Evolutionary conservation across 768 basidiomycete species (phyloP).

Genomic region (Collybiopsis luxurians): DNA sequence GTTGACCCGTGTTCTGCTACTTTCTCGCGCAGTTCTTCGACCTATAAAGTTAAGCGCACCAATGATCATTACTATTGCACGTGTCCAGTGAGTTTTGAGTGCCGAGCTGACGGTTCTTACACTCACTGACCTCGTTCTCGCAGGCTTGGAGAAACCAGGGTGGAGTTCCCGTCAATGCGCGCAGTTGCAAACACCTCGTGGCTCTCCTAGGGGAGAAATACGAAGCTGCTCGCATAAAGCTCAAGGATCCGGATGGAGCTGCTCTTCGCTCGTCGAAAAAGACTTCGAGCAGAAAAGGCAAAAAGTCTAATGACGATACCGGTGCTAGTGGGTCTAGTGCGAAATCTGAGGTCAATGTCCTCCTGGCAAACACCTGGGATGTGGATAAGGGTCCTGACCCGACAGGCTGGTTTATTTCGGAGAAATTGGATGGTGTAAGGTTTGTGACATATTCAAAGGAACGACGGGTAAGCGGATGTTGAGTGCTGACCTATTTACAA

Average conservation of each 20-base stretch:
- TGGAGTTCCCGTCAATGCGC: slow-evolving; percentile 40
- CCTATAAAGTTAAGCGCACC: slow-evolving; percentile 30
- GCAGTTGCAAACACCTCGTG: slow-evolving; percentile 48
- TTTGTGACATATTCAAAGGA: slow-evolving; percentile 22
- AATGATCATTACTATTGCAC: slow-evolving; percentile 43
- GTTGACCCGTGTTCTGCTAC: too few relatives aligned
- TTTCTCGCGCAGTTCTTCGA: neutral
- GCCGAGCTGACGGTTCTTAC: neutral
- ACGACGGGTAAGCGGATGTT: too few relatives aligned
- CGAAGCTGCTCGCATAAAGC: slow-evolving; percentile 40
- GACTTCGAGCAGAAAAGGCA: neutral
- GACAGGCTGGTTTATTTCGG: slow-evolving; percentile 59
- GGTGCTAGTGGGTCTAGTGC: slow-evolving; percentile 23
- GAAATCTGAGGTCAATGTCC: slow-evolving; percentile 41
- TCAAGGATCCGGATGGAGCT: slow-evolving; percentile 38
- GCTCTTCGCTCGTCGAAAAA: slow-evolving; percentile 12
- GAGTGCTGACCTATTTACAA: neutral
- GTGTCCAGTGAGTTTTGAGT: slow-evolving; percentile 25
- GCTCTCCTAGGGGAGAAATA: slow-evolving; percentile 44
- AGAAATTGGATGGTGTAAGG: slow-evolving; percentile 63
- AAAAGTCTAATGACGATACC: slow-evolving; percentile 19
- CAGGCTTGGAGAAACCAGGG: slow-evolving; percentile 34
- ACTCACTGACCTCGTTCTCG: neutral
- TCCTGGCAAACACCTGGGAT: slow-evolving; percentile 59
- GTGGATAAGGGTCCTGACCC: slow-evolving; percentile 51